Conservation (phyloP, 2,329 filamentous ascomycete species). For the Diaporthe australafricana region DNA sequence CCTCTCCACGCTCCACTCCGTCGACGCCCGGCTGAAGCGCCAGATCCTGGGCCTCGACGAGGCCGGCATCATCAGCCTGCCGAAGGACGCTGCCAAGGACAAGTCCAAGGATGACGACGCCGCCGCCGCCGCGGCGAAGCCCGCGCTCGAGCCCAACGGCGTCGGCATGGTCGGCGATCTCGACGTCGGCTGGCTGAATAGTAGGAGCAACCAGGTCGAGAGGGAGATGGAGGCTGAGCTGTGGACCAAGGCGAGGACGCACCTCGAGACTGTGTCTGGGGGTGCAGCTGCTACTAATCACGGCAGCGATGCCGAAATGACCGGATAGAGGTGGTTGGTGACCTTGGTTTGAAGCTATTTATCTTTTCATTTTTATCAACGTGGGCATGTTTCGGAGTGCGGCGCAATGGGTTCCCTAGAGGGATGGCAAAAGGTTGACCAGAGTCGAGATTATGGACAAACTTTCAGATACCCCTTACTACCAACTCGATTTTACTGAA, state of each 20-base stretch:
- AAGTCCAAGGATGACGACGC: slow-evolving; percentile 40
- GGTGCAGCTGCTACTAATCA: background rate
- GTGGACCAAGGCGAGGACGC: slow-evolving; percentile 70
- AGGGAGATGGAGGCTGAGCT: slow-evolving; percentile 87
- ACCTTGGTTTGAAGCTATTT: too few species aligned
- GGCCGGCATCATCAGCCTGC: slow-evolving; percentile 75
- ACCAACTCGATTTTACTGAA: slow-evolving; percentile 1
- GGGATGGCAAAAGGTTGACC: background rate
- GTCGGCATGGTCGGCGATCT: slow-evolving; percentile 69
- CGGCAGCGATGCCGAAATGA: slow-evolving; percentile 48
- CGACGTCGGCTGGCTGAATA: slow-evolving; percentile 92
- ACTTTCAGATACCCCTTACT: slow-evolving; percentile 32
- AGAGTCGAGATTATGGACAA: slow-evolving; percentile 13
- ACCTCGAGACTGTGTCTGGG: slow-evolving; percentile 59
- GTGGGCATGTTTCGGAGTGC: slow-evolving; percentile 23
- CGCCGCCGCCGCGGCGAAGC: slow-evolving; percentile 52
- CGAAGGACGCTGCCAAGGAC: slow-evolving; percentile 39
- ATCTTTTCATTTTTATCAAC: background rate
- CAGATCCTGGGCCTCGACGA: slow-evolving; percentile 86
- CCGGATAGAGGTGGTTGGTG: slow-evolving; percentile 36
- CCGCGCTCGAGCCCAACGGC: slow-evolving; percentile 60
- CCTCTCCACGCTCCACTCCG: slow-evolving; percentile 77
- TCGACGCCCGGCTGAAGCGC: slow-evolving; percentile 79
- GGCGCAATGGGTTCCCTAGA: slow-evolving; percentile 10
- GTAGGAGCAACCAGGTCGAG: slow-evolving; percentile 83